phyloP scores from a whole-genome alignment of 73 alveolate species.

The Tetrahymena elliotti region DNA sequence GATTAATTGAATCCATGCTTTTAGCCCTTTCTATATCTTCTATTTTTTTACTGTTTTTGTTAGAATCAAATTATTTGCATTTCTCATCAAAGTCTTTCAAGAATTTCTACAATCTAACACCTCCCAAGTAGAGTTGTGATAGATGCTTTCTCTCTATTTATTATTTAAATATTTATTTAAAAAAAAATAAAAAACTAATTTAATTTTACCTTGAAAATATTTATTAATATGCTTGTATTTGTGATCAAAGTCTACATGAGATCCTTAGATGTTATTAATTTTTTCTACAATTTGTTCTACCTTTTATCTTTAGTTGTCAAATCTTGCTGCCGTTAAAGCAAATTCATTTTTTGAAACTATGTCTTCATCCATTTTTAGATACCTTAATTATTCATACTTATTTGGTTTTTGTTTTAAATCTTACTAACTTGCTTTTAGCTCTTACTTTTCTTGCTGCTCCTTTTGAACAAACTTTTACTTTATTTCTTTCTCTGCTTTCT shows the following conservation, averaged over 20 bases:
- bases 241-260: neutral
- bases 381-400: neutral
- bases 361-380: neutral
- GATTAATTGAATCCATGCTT: conserved; percentile 5
- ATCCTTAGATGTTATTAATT: neutral
- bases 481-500: neutral
- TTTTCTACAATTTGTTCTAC: neutral
- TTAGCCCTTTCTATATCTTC: neutral
- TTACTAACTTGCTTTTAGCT: neutral
- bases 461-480: neutral
- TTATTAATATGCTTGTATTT: neutral
- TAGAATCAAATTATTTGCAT: conserved; percentile 6
- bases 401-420: neutral
- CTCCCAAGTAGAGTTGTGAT: neutral
- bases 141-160: neutral
- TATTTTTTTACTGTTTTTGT: conserved; percentile 6
- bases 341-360: neutral
- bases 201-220: neutral
- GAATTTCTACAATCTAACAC: neutral
- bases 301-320: neutral
- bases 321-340: neutral
- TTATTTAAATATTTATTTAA: neutral
- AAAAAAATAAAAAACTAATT: too few species aligned
- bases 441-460: neutral
- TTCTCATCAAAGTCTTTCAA: neutral